Evolutionary conservation across 2,329 filamentous ascomycete species (phyloP).

Genomic region (Diaporthe sp.): DNA sequence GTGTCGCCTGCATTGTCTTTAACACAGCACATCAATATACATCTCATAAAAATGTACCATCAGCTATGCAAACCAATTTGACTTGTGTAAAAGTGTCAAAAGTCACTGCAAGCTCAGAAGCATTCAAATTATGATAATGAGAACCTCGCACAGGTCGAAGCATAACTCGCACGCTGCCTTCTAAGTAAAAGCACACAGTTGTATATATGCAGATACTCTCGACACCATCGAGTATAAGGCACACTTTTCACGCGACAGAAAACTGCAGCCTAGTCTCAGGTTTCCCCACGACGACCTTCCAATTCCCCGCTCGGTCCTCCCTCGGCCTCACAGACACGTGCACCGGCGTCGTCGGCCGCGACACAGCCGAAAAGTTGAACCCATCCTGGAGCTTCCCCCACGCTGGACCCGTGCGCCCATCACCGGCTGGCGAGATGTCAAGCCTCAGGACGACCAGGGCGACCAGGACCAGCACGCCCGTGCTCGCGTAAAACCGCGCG

Average conservation of each 20-base stretch:
- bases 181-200: not conserved
- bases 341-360: not conserved
- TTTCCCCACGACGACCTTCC: conserved; percentile 1
- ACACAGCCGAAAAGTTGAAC: conserved; percentile 11
- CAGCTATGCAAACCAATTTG: not conserved
- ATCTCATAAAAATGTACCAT: not conserved
- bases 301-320: not conserved
- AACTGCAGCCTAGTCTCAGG: conserved; percentile 25
- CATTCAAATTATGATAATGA: too few species aligned
- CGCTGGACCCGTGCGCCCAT: not conserved
- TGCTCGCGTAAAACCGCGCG: conserved; percentile 48
- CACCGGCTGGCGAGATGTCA: conserved; percentile 42
- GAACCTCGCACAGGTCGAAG: not conserved
- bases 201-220: not conserved
- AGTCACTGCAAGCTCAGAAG: not conserved
- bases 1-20: too few species aligned
- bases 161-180: too few species aligned
- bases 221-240: not conserved
- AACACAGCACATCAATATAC: not conserved
- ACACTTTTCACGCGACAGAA: conserved; percentile 1
- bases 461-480: conserved; percentile 46
- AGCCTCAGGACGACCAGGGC: conserved; percentile 46
- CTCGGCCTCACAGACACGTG: conserved; percentile 5
- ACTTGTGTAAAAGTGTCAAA: not conserved
- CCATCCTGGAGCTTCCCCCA: not conserved